Evolutionary conservation across 2,329 filamentous ascomycete genomes (phyloP).

Genomic region (Xylaria sp.): DNA sequence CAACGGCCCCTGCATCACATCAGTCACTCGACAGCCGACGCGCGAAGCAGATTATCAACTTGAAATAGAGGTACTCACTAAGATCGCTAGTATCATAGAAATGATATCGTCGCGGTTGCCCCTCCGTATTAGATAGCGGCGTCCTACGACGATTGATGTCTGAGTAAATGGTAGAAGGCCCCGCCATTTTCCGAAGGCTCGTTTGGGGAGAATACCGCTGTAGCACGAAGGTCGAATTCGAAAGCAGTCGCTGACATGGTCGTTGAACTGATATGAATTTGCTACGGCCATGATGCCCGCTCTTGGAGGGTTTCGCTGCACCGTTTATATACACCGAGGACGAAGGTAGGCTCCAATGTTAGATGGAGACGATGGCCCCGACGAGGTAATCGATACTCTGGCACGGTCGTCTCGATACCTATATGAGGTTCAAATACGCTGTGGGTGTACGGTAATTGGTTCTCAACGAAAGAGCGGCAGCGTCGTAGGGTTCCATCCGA

Average conservation of each 20-base stretch:
- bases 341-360: background rate
- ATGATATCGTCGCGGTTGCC: background rate
- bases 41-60: background rate
- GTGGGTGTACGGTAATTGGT: constrained; percentile 36
- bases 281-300: background rate
- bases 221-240: background rate
- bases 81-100: constrained; percentile 3
- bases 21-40: background rate
- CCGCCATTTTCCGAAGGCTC: constrained; percentile 8
- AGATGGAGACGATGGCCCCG: background rate
- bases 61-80: constrained; percentile 9
- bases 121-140: background rate
- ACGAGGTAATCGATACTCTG: constrained; percentile 9
- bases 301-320: background rate
- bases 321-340: constrained; percentile 11
- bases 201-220: background rate
- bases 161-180: constrained; percentile 3
- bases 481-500: constrained; percentile 5
- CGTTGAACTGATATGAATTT: background rate
- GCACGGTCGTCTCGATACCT: constrained; percentile 34
- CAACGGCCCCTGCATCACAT: background rate
- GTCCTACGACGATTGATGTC: constrained; percentile 1
- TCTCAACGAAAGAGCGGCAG: constrained; percentile 2
- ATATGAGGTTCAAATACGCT: constrained; percentile 30
- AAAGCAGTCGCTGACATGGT: background rate